Conservation (phyloP, 345 rosid species). For the Theobroma cacao region DNA sequence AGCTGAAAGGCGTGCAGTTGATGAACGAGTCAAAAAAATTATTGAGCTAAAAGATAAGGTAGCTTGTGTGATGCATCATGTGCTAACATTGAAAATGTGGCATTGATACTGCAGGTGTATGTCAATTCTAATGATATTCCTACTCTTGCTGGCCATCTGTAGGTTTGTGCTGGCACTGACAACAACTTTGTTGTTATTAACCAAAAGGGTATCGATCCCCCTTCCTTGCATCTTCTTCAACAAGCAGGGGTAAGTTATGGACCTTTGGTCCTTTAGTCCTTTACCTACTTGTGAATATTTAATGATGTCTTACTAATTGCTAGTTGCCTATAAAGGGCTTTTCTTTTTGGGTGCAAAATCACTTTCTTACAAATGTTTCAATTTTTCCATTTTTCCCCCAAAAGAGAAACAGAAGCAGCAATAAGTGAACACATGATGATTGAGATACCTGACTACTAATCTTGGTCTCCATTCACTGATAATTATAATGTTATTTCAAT, state of each 20-base stretch:
- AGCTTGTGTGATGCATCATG: slow-evolving; percentile 4
- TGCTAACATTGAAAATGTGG: neutral
- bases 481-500: too few relatives aligned
- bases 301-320: neutral
- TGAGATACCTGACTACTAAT: neutral
- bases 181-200: slow-evolving; percentile 80
- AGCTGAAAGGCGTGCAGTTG: slow-evolving; percentile 89
- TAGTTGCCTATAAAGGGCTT: neutral
- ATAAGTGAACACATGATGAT: neutral
- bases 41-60: slow-evolving; percentile 92
- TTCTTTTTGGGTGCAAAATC: neutral
- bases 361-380: neutral
- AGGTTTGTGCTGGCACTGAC: slow-evolving; percentile 88
- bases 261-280: neutral
- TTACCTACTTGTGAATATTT: neutral
- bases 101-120: neutral
- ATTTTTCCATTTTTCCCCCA: neutral
- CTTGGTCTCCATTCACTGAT: too few relatives aligned
- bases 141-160: slow-evolving; percentile 23
- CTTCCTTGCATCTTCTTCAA: slow-evolving; percentile 89
- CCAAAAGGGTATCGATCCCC: slow-evolving; percentile 99
- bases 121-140: neutral
- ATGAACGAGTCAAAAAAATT: slow-evolving; percentile 78
- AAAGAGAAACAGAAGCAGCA: neutral
- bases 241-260: slow-evolving; percentile 83